These are phyloP conservation scores for Leishmania martiniquensis DNA, from an alignment of 208 protist genomes.

Conservation along the genomic window DNA sequence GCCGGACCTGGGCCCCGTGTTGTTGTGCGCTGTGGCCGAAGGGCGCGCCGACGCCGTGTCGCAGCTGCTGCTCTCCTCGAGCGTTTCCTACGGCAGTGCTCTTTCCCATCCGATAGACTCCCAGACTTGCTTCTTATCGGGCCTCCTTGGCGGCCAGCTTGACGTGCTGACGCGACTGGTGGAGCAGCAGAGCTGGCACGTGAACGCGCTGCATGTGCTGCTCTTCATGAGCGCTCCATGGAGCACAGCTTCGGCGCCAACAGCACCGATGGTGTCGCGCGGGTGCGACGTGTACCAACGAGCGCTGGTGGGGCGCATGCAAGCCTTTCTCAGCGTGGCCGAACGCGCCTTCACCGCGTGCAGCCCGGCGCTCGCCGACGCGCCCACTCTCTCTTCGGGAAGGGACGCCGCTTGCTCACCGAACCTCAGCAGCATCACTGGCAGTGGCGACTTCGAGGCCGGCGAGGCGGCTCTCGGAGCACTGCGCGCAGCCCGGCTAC, in stretches of 20 bases:
- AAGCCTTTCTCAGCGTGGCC: slow-evolving; percentile 22
- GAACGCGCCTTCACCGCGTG: slow-evolving; percentile 1
- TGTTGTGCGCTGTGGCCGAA: slow-evolving; percentile 66
- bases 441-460: neutral
- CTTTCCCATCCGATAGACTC: slow-evolving; percentile 31
- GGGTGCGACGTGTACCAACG: slow-evolving; percentile 28
- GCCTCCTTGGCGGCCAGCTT: slow-evolving; percentile 67
- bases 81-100: slow-evolving; percentile 65
- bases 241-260: slow-evolving; percentile 7
- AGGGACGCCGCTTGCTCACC: neutral
- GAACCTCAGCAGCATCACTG: neutral
- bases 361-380: neutral
- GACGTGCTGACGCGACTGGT: slow-evolving; percentile 60
- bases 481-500: slow-evolving; percentile 4
- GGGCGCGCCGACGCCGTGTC: slow-evolving; percentile 59
- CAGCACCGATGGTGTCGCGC: neutral
- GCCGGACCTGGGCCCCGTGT: slow-evolving; percentile 76
- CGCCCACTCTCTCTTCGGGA: too few species aligned
- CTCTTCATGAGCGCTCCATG: slow-evolving; percentile 48
- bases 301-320: slow-evolving; percentile 16
- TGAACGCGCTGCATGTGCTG: slow-evolving; percentile 62
- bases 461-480: neutral
- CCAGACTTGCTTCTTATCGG: slow-evolving; percentile 62
- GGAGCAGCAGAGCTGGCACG: slow-evolving; percentile 65
- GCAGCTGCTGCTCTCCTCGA: slow-evolving; percentile 61